Base-by-base conservation (phyloP, 306 rosid genomes). In the Senna siamea region DNA sequence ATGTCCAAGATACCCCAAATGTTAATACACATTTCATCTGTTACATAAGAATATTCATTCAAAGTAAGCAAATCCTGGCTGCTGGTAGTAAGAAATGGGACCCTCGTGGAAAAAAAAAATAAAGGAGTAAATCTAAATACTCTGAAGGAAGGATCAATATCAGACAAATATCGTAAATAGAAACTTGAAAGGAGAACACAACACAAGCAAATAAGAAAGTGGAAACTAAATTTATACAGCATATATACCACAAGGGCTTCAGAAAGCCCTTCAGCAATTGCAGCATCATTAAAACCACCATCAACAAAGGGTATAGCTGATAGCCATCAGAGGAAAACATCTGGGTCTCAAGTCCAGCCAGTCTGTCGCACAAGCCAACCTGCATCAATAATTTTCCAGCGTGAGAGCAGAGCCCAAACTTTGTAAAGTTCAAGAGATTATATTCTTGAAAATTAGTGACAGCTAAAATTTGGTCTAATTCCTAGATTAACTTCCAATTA, bases 221-320 rank as follows among this genome's bases (percentile, higher is more conserved):
- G 41, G 65, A 32, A 70, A 60, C 48, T n/a, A 26, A 65, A 40
- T 14, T 41, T 43, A 59, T 20, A 46, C 19, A 53, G 59, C 60
- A 67, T 34, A 50, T 82, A 66, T 79, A 90, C 99, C 99, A 92
- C 90, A 47, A 94, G 72, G 76, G 97, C 97, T 86, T 92, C 99
- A 76, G 97, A 82, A 62, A 94, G 96, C 80, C 99, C 99, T 87
- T 94, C 99, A n/a, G 96, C 97, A 74, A 92, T 87, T 70, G 99
- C 99, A 66, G 86, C 95, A 51, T 94, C 97, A 85, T 79, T 73
- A 82, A 94, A 92, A 67, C 99, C 99, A 67, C 97, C 99, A 10
- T 97, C 96, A 71, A 82, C 73, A 79, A 94, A 88, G 69, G 97
- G 90, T 75, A 94, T 64, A 32, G 90, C 79, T 64, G 91, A 85